Evolutionary conservation across 1,139 yeast genomes (phyloP), one percentile per base, ranked within the genome.

Genomic region (Pichia terricola): DNA sequence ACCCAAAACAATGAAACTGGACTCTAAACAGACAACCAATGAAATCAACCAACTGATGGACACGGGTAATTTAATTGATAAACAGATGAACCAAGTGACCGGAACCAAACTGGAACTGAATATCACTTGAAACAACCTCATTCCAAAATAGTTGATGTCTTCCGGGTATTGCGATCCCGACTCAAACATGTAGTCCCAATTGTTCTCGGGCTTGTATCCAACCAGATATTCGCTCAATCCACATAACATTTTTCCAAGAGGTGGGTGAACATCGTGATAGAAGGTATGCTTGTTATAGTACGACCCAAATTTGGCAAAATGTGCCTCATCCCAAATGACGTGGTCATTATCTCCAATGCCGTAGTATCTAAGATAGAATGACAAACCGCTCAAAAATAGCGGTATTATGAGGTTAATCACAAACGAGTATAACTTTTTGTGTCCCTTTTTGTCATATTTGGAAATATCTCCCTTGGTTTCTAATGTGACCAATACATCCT

Each of bases 311-410:
- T 77, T 76, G 11, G 81, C 83, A 65, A 84, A 84, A 67, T 86
- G 96, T 7, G 96, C 96, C 60, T 87, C 96, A 64, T 89, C 98
- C 99, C 99, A 91, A 7, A 88, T 81, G 9, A 94, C 96, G 36
- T 69, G 64, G 43, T 74, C 65, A 35, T 83, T 70, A 31, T 67
- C 69, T 45, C 79, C 84, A 44, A 91, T 83, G 34, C 71, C 70
- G 55, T 81, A 75, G 39, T 86, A 69, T 44, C 97, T 73, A 9
- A 88, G 72, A 51, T 73, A 73, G 11, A 84, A 75, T 1, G 94
- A 79, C 3, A 82, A 40, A 0, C 70, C 30, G 1, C 57, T 55
- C 59, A 79, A 65, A 34, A 77, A 38, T 5, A 79, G 52, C 25
- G 88, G 87, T 50, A 72, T 78, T 26, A 72, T 3, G 30, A 30